Evolutionary conservation across 129 eudicot genomes (phyloP), one percentile per base, ranked within the genome.

Genomic region (Cynara cardunculus): DNA sequence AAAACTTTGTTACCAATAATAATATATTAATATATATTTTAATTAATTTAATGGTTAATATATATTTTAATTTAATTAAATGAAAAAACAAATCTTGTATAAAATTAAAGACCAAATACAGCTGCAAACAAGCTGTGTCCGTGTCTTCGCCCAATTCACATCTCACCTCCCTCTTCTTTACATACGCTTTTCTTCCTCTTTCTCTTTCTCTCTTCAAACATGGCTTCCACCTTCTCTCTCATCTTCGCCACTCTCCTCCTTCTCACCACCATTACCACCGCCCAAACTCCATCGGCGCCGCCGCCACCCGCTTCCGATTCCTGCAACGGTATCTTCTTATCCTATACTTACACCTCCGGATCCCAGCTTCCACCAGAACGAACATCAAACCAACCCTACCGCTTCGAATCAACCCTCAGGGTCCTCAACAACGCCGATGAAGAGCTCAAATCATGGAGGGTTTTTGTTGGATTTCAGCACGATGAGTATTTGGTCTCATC

Each of bases 391-490:
- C 99, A 95, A 25, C 87, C 97, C 1, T 96, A 92, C 87, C 81
- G 92, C n/a, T 96, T 96, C 80, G 88, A 91, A 69, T 96, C 99
- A 1, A 32, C 85, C 4, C 89, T 96, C 74, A 10, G 62, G 3
- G 30, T 96, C 32, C 84, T 92, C 79, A 96, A 96, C 80, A 96
- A 88, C 85, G 93, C 89, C 16, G 78, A 64, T 0, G 87, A 89
- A 1, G 93, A 89, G 74, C 95, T 96, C 1, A 89, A 92, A 53
- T 88, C 97, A 0, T 96, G 98, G 98, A 75, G 86, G 76, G 95
- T 86, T 0, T 96, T 88, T 22, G 97, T 96, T n/a, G 97, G 97
- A 35, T 96, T 96, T 41, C 88, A 81, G 69, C 97, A 96, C 56
- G 89, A 87, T 32, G 99, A 96, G 86, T 82, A 78, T 11, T 46